Evolutionary conservation across 257 asterid species (phyloP), one percentile per base, ranked within the genome.

Genomic region (Solanum bukasovii): DNA sequence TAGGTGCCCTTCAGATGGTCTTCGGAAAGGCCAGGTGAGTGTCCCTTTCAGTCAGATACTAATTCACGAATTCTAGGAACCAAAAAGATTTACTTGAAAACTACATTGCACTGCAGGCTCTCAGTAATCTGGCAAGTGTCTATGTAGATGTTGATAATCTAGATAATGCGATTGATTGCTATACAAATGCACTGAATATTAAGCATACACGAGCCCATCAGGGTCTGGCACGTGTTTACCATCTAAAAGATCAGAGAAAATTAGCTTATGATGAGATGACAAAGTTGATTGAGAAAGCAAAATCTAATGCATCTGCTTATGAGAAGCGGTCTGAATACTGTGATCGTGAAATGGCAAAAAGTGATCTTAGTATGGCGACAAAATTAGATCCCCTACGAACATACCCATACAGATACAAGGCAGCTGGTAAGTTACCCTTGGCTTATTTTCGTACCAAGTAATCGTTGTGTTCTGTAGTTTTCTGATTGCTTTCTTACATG

Each of bases 191-290:
- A 9, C 88, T 97, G 83, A 92, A 96, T 87, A 97, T 97, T 83
- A 95, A 97, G 93, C 99, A 94, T 89, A 94, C 98, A 29, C 91
- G 98, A 89, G 99, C 99, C 9, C 98, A 97, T 90, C 99, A 96
- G 88, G 99, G 99, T 40, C 91, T 95, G 88, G 99, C 99, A 12
- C 98, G 99, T 2, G 99, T 96, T 3, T 96, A 95, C 91, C 98
- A 97, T 93, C 95, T 96, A 5, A 97, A 94, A 87, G 93, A 95
- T 87, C 95, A 93, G 90, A 90, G 97, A 9, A 95, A 93, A 91
- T 94, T 94, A 89, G 99, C 99, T 23, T 96, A 95, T 90, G 99
- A 96, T 38, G 99, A 97, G 93, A 96, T 97, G 99, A 94, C 98
- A 65, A 96, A 96, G 94, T 88, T 97, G 94, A 96, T 97, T 70